Evolutionary conservation across 148 eudicot genomes (phyloP), one percentile per base, ranked within the genome.

Genomic region (Rhododendron mucronatum): DNA sequence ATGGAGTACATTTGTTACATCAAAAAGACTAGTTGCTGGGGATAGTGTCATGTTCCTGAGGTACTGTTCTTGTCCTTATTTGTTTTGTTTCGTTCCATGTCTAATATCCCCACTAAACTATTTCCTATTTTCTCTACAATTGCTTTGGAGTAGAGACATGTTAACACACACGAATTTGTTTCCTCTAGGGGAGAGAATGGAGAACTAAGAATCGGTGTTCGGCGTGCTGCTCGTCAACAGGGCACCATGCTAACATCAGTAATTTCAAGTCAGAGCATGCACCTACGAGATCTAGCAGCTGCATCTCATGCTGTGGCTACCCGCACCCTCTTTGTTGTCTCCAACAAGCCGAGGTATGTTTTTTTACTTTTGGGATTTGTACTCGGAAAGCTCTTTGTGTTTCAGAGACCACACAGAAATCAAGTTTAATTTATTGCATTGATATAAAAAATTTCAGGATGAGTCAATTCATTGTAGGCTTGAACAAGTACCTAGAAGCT

Each of bases 1-100:
- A 81, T 97, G 99, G 99, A 97, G 98, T 91, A 96, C 96, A 73
- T 97, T 97, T 90, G 96, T 96, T 59, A 92, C 95, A 84, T 92
- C 95, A 23, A 96, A 96, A 91, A 91, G 95, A 96, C 86, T 95
- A 90, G 97, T 92, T 75, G 98, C 99, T 37, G 98, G 99, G 33
- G 98, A 96, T 91, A 91, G 96, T 78, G 95, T 96, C 85, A 94
- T 96, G 50, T 96, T 96, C 87, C 90, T 96, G 80, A 96, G 98
- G 99, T 96, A 91, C 73, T n/a, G 55, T 51, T 78, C 50, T 78
- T 67, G 1, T 44, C 44, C 82, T 20, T 65, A 65, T 65, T 9
- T 9, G 13, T 65, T 65, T n/a, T 2, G 3, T 71, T 33, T 50
- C 57, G 5, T 30, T 53, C 26, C 23, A 8, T 23, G 50, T 82